phyloP scores from a whole-genome alignment of 2,329 filamentous ascomycete species.

The Fusarium sp. region DNA sequence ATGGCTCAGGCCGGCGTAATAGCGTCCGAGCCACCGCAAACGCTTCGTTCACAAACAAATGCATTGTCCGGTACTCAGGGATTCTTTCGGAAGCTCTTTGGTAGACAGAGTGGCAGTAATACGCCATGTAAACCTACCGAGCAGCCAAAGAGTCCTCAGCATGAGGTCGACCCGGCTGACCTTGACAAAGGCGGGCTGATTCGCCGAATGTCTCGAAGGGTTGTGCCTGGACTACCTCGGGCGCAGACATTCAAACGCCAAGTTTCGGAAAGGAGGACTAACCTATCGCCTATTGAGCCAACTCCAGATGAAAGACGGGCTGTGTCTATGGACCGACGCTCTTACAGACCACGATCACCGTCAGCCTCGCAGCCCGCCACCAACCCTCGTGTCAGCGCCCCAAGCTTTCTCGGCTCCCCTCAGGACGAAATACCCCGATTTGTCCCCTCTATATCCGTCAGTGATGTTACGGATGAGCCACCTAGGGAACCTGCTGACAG shows the following conservation, averaged over 20 bases:
- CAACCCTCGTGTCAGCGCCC: slow-evolving; percentile 58
- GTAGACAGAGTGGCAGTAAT: slow-evolving; percentile 30
- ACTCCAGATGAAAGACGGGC: slow-evolving; percentile 75
- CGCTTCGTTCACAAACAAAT: slow-evolving; percentile 37
- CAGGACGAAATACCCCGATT: slow-evolving; percentile 30
- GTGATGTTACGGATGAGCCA: slow-evolving; percentile 18
- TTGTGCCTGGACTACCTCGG: slow-evolving; percentile 81
- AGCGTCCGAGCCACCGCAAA: slow-evolving; percentile 43
- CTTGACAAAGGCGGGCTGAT: slow-evolving; percentile 48
- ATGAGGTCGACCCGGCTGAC: slow-evolving; percentile 37
- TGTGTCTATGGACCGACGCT: slow-evolving; percentile 69
- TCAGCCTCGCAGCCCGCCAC: slow-evolving; percentile 31
- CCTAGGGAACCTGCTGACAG: slow-evolving; percentile 6
- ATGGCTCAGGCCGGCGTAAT: slow-evolving; percentile 47
- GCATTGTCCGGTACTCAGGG: slow-evolving; percentile 37
- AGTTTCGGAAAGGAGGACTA: slow-evolving; percentile 80
- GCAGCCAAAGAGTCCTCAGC: slow-evolving; percentile 47
- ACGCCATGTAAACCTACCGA: slow-evolving; percentile 19
- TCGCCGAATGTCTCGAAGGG: slow-evolving; percentile 62
- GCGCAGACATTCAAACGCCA: slow-evolving; percentile 83
- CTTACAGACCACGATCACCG: slow-evolving; percentile 46
- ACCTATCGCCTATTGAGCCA: slow-evolving; percentile 72
- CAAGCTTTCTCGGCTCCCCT: slow-evolving; percentile 51
- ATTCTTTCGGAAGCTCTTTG: slow-evolving; percentile 45
- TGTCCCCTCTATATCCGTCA: slow-evolving; percentile 28